These are phyloP conservation scores for Diutina scorzettiae DNA, from an alignment of 1,139 yeast species.

Conservation along the genomic window DNA sequence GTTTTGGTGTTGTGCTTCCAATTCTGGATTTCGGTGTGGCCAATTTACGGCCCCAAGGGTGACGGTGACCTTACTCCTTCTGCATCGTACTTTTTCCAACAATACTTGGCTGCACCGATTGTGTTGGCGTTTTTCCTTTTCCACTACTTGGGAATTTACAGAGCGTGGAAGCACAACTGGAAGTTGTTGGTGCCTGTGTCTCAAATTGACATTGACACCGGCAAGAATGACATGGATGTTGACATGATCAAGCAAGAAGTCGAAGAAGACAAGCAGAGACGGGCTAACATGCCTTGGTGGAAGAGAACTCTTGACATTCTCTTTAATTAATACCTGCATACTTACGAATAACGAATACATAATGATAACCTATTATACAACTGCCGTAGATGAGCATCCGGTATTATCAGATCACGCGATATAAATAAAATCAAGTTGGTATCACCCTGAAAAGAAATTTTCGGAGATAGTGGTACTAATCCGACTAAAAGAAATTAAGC, in stretches of 20 bases:
- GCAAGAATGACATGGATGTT: conserved; percentile 15
- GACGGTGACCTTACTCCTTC: too few species aligned
- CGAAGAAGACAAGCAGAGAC: neutral
- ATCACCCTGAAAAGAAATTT: too few species aligned
- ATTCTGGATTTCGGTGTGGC: conserved; percentile 32
- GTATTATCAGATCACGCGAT: too few species aligned
- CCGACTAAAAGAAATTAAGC: too few species aligned
- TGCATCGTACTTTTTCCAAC: conserved; percentile 41
- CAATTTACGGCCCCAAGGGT: conserved; percentile 20
- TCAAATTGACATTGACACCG: conserved; percentile 16
- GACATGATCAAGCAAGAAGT: conserved; percentile 8
- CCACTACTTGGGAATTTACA: conserved; percentile 41
- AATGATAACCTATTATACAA: too few species aligned
- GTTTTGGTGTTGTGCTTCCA: conserved; percentile 25
- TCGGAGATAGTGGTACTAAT: too few species aligned
- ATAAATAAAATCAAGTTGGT: too few species aligned
- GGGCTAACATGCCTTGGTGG: neutral
- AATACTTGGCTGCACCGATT: conserved; percentile 53
- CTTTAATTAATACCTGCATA: too few species aligned
- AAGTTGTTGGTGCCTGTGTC: conserved; percentile 13
- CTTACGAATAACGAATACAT: too few species aligned
- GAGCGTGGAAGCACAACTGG: conserved; percentile 27
- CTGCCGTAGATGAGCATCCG: too few species aligned
- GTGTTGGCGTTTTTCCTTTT: conserved; percentile 42
- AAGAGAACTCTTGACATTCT: too few species aligned